Conservation (phyloP, 2,329 filamentous ascomycete species). For the Aspergillus sp. region DNA sequence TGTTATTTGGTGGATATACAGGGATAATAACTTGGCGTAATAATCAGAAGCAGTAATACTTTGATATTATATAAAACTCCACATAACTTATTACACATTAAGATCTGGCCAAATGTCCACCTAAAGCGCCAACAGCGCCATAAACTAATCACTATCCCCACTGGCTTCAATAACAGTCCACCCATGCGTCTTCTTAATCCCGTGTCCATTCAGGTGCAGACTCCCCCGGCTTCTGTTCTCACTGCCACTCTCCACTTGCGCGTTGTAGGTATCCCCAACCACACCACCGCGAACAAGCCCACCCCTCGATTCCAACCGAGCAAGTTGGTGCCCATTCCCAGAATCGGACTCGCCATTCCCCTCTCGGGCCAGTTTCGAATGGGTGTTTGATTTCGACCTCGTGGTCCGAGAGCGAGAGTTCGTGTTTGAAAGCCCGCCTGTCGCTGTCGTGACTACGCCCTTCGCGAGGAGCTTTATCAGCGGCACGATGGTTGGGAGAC, state of each 20-base stretch:
- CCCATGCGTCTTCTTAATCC: background rate
- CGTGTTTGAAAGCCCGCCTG: background rate
- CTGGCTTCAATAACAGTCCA: background rate
- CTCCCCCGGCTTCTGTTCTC: background rate
- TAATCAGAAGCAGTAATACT: no score
- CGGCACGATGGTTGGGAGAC: conserved; percentile 2
- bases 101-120: no score
- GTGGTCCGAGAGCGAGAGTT: background rate
- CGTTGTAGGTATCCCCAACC: background rate
- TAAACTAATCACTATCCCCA: background rate
- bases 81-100: no score
- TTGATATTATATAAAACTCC: no score
- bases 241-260: background rate
- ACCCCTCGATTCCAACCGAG: background rate
- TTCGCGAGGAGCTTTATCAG: background rate
- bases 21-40: no score
- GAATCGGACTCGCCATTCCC: no score
- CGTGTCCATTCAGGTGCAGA: background rate
- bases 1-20: no score
- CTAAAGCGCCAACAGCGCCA: no score
- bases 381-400: background rate
- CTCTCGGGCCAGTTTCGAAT: no score
- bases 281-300: background rate
- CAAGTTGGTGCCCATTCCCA: background rate
- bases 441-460: background rate